Evolutionary conservation across 768 basidiomycete species (phyloP).

Genomic region (Piloderma croceum): DNA sequence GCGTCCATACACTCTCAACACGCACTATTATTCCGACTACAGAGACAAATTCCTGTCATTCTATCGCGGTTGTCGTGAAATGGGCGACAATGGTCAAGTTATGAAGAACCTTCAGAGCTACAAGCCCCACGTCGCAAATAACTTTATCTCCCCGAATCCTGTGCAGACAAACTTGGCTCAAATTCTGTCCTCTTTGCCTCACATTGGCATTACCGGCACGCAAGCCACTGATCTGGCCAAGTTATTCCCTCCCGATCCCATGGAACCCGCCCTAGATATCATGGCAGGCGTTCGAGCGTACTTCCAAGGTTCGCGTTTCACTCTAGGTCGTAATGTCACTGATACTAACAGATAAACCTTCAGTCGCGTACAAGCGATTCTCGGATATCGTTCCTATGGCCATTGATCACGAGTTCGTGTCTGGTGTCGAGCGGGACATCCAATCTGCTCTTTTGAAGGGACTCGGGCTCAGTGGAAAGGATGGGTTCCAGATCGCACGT

Average conservation of each 20-base stretch:
- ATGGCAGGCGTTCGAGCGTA: slow-evolving; percentile 73
- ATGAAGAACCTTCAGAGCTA: slow-evolving; percentile 13
- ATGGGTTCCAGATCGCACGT: slow-evolving; percentile 42
- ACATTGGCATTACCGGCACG: slow-evolving; percentile 34
- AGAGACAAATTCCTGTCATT: slow-evolving; percentile 41
- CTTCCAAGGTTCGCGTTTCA: slow-evolving; percentile 55
- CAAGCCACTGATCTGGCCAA: slow-evolving; percentile 41
- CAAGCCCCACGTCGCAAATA: not conserved
- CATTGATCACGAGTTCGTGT: slow-evolving; percentile 52
- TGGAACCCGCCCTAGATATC: slow-evolving; percentile 53
- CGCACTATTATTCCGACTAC: slow-evolving; percentile 45
- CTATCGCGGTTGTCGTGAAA: slow-evolving; percentile 36
- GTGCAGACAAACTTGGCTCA: slow-evolving; percentile 28
- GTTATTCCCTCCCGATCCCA: slow-evolving; percentile 44
- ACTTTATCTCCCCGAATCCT: slow-evolving; percentile 1
- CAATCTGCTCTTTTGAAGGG: slow-evolving; percentile 40
- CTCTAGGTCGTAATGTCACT: slow-evolving; percentile 3
- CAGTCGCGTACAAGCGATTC: slow-evolving; percentile 59
- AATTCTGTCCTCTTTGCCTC: slow-evolving; percentile 30
- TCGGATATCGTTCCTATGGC: slow-evolving; percentile 51
- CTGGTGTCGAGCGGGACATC: slow-evolving; percentile 43
- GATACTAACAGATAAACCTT: slow-evolving; percentile 4
- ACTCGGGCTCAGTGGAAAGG: slow-evolving; percentile 46
- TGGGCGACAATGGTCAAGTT: slow-evolving; percentile 29
- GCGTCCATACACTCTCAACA: slow-evolving; percentile 48